Evolutionary conservation across 306 rosid species (phyloP).

Genomic region (Inga laurina): DNA sequence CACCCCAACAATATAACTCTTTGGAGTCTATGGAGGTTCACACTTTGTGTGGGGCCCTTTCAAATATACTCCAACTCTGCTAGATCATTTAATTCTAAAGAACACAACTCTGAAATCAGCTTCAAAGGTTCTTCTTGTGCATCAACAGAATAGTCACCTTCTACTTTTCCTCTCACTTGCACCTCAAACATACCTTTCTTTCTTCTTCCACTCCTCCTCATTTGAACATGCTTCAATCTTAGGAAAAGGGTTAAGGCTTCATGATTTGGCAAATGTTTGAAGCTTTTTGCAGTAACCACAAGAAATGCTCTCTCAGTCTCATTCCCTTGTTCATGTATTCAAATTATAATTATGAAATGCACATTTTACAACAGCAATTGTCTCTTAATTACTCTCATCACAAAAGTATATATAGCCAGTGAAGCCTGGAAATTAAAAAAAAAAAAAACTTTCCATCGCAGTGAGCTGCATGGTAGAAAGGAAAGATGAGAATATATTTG

Average conservation of each 20-base stretch:
- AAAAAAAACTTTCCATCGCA: too few species aligned
- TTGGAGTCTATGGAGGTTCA: too few species aligned
- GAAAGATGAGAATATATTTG: background rate
- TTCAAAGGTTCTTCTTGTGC: background rate
- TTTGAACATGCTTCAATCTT: too few species aligned
- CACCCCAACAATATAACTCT: too few species aligned
- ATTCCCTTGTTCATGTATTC: background rate
- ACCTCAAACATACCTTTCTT: too few species aligned
- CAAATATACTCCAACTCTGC: background rate
- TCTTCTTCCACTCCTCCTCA: too few species aligned
- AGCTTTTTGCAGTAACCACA: background rate
- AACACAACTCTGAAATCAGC: background rate
- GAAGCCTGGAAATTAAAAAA: conserved; percentile 40
- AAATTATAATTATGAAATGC: background rate
- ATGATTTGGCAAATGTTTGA: too few species aligned
- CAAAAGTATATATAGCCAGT: background rate
- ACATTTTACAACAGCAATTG: too few species aligned
- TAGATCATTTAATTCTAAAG: rapidly evolving
- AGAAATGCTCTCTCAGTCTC: background rate
- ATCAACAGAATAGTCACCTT: too few species aligned
- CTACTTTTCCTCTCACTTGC: too few species aligned
- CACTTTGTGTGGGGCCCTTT: background rate
- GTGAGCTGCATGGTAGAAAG: background rate
- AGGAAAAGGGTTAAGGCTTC: too few species aligned
- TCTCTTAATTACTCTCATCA: too few species aligned